Conservation (phyloP, 352 stramenopile species). For the Pythium oligandrum region DNA sequence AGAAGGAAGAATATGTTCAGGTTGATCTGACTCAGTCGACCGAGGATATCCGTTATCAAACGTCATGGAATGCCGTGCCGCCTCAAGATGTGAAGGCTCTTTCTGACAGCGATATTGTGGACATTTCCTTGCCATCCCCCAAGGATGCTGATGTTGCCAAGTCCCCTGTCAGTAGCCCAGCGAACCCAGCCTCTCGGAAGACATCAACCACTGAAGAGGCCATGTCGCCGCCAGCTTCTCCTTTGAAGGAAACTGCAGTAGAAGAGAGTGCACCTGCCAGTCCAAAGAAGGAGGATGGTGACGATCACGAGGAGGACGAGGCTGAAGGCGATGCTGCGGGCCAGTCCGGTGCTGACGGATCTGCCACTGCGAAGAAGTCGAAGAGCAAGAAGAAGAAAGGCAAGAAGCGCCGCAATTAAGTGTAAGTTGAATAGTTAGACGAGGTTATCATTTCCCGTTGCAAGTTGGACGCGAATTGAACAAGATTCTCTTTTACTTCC, state of each 20-base stretch:
- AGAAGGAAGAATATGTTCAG: constrained; percentile 65
- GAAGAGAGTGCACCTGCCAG: neutral
- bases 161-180: constrained; percentile 11
- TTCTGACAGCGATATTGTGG: constrained; percentile 12
- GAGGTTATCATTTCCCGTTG: neutral
- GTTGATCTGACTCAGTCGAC: constrained; percentile 57
- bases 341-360: constrained; percentile 13
- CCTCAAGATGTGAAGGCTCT: constrained; percentile 4
- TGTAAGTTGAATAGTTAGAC: constrained; percentile 4
- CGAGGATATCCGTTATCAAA: constrained; percentile 25
- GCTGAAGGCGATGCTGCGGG: constrained; percentile 7
- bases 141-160: constrained; percentile 3
- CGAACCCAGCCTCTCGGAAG: constrained; percentile 22
- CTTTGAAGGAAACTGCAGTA: too few relatives aligned
- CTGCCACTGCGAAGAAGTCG: constrained; percentile 25
- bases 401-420: constrained; percentile 44
- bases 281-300: constrained; percentile 9
- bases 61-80: constrained; percentile 13
- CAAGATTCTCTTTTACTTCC: too few relatives aligned
- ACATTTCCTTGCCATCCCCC: constrained; percentile 4
- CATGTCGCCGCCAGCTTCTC: constrained; percentile 1
- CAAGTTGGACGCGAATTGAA: too few relatives aligned
- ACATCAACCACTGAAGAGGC: constrained; percentile 13
- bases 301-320: constrained; percentile 7
- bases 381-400: constrained; percentile 63